Evolutionary conservation across 139 green algal genomes (phyloP).

Genomic region (Bryopsis sp.): DNA sequence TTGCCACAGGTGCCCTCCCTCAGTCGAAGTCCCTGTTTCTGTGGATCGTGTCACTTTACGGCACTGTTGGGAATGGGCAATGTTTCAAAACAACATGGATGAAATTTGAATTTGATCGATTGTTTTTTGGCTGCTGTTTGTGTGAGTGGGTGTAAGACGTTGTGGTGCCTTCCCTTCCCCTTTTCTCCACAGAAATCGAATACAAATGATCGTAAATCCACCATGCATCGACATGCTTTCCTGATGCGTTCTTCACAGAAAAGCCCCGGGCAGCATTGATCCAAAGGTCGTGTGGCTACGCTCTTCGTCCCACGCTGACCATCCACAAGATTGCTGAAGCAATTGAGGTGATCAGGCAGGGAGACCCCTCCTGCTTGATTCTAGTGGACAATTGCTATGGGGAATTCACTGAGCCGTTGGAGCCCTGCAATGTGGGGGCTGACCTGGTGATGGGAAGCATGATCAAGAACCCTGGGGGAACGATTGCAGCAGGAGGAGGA

Average conservation of each 20-base stretch:
- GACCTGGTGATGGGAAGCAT: conserved; percentile 87
- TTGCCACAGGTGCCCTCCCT: conserved; percentile 40
- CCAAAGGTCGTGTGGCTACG: conserved; percentile 93
- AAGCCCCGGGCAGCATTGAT: conserved; percentile 68
- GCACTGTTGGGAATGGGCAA: too few species aligned
- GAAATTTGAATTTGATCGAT: too few species aligned
- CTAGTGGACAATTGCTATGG: conserved; percentile 98
- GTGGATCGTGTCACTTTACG: too few species aligned
- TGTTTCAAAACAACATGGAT: too few species aligned
- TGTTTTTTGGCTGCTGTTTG: too few species aligned
- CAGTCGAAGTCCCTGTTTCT: too few species aligned
- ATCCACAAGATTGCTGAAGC: conserved; percentile 64
- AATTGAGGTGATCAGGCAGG: conserved; percentile 43
- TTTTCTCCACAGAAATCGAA: background rate
- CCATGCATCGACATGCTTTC: too few species aligned
- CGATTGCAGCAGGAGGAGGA: conserved; percentile 72
- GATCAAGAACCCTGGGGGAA: conserved; percentile 83
- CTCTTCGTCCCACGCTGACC: conserved; percentile 67
- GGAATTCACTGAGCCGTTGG: conserved; percentile 82
- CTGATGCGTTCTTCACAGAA: conserved; percentile 22
- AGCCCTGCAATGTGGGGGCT: conserved; percentile 80
- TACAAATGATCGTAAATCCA: conserved; percentile 4
- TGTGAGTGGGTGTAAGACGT: too few species aligned
- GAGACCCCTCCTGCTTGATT: conserved; percentile 58
- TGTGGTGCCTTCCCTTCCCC: too few species aligned